These are phyloP conservation scores for Isatis lusitanica DNA, from an alignment of 441 rosid species.

Conservation along the genomic window DNA sequence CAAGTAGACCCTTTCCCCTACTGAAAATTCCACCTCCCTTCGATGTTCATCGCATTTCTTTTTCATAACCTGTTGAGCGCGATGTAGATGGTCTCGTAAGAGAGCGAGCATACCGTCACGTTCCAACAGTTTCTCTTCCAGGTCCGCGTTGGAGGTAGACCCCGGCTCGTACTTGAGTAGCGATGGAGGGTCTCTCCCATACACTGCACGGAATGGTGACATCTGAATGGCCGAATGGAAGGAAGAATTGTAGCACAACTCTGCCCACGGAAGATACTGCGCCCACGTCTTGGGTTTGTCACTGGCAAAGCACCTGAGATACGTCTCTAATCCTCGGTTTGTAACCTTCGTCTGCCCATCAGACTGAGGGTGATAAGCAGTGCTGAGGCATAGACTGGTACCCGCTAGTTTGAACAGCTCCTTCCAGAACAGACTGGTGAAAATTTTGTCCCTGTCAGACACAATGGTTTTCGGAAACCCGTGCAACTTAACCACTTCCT, in stretches of 20 bases:
- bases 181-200: accelerated
- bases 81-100: too few relatives aligned
- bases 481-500: background rate
- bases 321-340: background rate
- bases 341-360: background rate
- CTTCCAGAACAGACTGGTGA: background rate
- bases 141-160: background rate
- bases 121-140: background rate
- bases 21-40: too few relatives aligned
- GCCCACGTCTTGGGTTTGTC: background rate
- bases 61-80: too few relatives aligned
- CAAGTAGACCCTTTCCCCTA: too few relatives aligned
- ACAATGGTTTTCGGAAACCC: background rate
- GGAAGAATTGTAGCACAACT: background rate
- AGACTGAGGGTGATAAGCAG: background rate
- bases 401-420: background rate
- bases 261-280: background rate
- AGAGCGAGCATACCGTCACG: background rate
- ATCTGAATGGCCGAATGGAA: background rate
- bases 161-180: background rate
- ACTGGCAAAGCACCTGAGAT: background rate
- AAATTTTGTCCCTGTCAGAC: background rate
- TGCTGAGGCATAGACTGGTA: background rate
- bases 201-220: background rate
- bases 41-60: too few relatives aligned